phyloP scores from a whole-genome alignment of 2,329 filamentous ascomycete species.

The Diaporthe sp. region DNA sequence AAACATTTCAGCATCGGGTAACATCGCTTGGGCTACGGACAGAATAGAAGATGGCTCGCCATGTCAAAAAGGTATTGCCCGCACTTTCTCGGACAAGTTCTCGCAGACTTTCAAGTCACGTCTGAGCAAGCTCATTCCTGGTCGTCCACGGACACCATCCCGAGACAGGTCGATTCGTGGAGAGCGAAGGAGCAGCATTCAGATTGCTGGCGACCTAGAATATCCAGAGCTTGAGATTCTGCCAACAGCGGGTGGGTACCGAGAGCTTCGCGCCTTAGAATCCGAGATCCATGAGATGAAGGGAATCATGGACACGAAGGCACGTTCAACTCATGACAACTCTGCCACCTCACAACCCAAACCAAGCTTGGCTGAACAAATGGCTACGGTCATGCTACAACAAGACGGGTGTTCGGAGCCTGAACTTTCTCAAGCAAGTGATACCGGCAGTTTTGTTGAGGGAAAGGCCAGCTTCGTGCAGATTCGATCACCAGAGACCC shows the following conservation, averaged over 20 bases:
- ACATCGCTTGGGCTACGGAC: slow-evolving; percentile 49
- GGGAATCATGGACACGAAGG: slow-evolving; percentile 13
- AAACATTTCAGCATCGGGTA: slow-evolving; percentile 42
- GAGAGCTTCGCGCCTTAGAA: slow-evolving; percentile 44
- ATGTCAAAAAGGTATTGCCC: slow-evolving; percentile 37
- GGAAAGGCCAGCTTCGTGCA: slow-evolving; percentile 9
- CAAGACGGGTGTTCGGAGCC: slow-evolving; percentile 27
- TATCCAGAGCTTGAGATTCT: slow-evolving; percentile 46
- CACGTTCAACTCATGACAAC: background rate
- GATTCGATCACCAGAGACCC: slow-evolving; percentile 18
- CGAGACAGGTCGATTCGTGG: slow-evolving; percentile 36
- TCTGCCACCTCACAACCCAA: background rate
- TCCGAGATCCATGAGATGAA: slow-evolving; percentile 44
- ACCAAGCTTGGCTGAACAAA: slow-evolving; percentile 23
- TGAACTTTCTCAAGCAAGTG: background rate
- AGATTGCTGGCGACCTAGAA: slow-evolving; percentile 41
- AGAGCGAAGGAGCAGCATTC: slow-evolving; percentile 39
- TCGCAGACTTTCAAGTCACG: slow-evolving; percentile 49
- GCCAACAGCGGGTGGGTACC: slow-evolving; percentile 42
- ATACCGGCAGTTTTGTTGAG: slow-evolving; percentile 12
- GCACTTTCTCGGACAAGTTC: slow-evolving; percentile 50
- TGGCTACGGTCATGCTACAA: slow-evolving; percentile 17
- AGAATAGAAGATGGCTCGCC: slow-evolving; percentile 20
- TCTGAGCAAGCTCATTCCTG: slow-evolving; percentile 47
- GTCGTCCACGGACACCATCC: slow-evolving; percentile 34